Conservation (phyloP, 2,329 filamentous ascomycete genomes). For the Fonsecaea pedrosoi region DNA sequence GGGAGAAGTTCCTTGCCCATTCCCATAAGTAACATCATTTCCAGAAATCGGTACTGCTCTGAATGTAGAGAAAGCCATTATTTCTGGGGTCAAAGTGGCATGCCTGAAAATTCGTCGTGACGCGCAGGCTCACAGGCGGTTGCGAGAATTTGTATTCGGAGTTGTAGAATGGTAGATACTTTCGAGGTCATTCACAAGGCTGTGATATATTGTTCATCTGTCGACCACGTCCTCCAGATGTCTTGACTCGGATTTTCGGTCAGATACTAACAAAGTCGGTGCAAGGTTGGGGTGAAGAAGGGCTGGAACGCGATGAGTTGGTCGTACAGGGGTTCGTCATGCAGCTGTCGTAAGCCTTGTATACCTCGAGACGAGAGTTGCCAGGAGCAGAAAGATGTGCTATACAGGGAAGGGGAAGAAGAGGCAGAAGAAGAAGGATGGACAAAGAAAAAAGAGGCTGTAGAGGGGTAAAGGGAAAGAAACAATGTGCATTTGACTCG, state of each 20-base stretch:
- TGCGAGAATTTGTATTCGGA: neutral
- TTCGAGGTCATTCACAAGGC: neutral
- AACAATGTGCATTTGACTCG: neutral
- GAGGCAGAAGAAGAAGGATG: too few relatives aligned
- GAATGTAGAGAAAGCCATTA: neutral
- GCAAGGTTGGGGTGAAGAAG: neutral
- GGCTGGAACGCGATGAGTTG: neutral
- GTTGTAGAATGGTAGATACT: neutral
- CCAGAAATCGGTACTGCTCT: neutral
- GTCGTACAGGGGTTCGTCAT: conserved; percentile 5
- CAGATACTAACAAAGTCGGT: neutral
- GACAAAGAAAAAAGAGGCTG: conserved; percentile 8
- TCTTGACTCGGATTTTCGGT: neutral
- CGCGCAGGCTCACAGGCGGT: neutral
- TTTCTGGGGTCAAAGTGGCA: neutral
- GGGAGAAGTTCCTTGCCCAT: neutral
- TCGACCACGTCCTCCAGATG: neutral
- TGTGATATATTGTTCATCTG: neutral
- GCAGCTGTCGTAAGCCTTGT: neutral
- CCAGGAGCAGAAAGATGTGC: conserved; percentile 2
- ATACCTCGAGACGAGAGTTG: neutral
- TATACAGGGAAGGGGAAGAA: neutral
- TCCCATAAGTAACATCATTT: neutral
- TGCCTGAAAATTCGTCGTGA: neutral
- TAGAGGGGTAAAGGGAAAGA: conserved; percentile 3